A percentile compares a stretch with the other conserved stretches of the same genome.
These are phyloP conservation scores for Fusarium protoensiforme DNA, from an alignment of 2,329 filamentous ascomycete genomes.

Conservation along the genomic window DNA sequence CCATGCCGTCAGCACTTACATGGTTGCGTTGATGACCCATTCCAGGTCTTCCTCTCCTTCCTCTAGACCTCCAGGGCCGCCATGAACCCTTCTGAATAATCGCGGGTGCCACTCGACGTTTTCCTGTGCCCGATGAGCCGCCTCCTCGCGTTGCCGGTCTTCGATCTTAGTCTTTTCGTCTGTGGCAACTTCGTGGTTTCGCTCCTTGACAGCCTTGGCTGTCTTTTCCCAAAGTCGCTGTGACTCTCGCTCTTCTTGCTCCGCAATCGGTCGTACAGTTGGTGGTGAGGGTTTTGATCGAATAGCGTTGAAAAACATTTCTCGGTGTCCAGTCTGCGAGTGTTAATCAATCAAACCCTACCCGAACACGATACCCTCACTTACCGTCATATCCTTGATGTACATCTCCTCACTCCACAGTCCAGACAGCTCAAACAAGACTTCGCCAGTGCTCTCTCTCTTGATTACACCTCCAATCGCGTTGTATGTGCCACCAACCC, in stretches of 20 bases:
- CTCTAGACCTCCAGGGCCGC: slow-evolving; percentile 76
- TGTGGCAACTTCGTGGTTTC: slow-evolving; percentile 89
- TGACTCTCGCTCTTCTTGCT: slow-evolving; percentile 92
- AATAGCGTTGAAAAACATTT: slow-evolving; percentile 88
- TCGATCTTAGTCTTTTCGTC: slow-evolving; percentile 98
- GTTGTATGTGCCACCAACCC: slow-evolving; percentile 96
- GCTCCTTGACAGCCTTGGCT: slow-evolving; percentile 81
- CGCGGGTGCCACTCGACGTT: slow-evolving; percentile 88
- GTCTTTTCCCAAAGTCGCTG: slow-evolving; percentile 88
- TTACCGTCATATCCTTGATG: slow-evolving; percentile 83
- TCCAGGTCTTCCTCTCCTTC: slow-evolving; percentile 91
- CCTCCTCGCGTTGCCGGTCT: slow-evolving; percentile 90
- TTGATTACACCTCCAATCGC: slow-evolving; percentile 93
- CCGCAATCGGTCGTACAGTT: slow-evolving; percentile 77
- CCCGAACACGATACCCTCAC: slow-evolving; percentile 38
- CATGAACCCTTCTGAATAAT: slow-evolving; percentile 81
- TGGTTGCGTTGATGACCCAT: slow-evolving; percentile 90
- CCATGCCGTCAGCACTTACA: slow-evolving; percentile 65
- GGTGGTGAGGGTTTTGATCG: slow-evolving; percentile 82
- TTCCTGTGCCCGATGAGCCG: slow-evolving; percentile 80
- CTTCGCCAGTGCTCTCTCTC: slow-evolving; percentile 85
- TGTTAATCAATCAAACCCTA: neutral
- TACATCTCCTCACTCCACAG: slow-evolving; percentile 96
- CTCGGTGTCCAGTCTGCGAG: slow-evolving; percentile 83
- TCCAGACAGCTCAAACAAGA: slow-evolving; percentile 91